Evolutionary conservation across 2,329 filamentous ascomycete species (phyloP).

Genomic region (Scedosporium boydii): DNA sequence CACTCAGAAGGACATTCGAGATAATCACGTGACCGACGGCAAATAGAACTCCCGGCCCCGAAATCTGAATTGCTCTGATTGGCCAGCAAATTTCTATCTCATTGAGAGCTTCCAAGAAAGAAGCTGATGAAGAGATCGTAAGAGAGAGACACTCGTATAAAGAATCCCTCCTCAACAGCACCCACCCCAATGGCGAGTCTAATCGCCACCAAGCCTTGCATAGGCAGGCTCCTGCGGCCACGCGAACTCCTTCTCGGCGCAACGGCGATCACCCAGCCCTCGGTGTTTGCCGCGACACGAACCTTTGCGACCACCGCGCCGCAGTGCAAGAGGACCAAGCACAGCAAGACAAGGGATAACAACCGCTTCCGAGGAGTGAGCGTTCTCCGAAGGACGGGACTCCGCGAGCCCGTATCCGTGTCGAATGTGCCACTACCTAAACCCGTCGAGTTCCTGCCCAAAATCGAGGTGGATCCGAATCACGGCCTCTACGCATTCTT

Average conservation of each 20-base stretch:
- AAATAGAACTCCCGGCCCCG: background rate
- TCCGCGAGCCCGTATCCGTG: slow-evolving; percentile 64
- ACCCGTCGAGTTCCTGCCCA: slow-evolving; percentile 55
- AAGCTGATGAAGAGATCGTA: background rate
- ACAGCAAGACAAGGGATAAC: slow-evolving; percentile 54
- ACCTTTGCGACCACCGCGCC: slow-evolving; percentile 44
- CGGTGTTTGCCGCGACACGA: background rate
- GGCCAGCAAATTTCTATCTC: slow-evolving; percentile 7
- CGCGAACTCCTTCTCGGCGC: background rate
- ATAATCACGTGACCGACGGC: background rate
- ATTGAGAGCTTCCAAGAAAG: background rate
- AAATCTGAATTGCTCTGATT: background rate
- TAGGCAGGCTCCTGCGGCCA: slow-evolving; percentile 4
- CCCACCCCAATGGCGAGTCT: slow-evolving; percentile 3
- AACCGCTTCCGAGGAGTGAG: slow-evolving; percentile 77
- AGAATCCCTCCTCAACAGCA: background rate
- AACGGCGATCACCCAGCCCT: background rate
- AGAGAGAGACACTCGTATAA: background rate
- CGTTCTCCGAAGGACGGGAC: slow-evolving; percentile 67
- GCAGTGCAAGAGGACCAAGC: slow-evolving; percentile 25
- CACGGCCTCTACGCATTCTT: slow-evolving; percentile 96
- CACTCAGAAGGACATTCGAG: too few relatives aligned
- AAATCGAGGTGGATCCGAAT: slow-evolving; percentile 53
- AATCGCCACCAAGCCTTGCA: slow-evolving; percentile 3
- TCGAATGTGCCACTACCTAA: slow-evolving; percentile 62